These are phyloP conservation scores for Musa acuminata DNA, from an alignment of 176 grass and related monocot genomes.

Conservation along the genomic window DNA sequence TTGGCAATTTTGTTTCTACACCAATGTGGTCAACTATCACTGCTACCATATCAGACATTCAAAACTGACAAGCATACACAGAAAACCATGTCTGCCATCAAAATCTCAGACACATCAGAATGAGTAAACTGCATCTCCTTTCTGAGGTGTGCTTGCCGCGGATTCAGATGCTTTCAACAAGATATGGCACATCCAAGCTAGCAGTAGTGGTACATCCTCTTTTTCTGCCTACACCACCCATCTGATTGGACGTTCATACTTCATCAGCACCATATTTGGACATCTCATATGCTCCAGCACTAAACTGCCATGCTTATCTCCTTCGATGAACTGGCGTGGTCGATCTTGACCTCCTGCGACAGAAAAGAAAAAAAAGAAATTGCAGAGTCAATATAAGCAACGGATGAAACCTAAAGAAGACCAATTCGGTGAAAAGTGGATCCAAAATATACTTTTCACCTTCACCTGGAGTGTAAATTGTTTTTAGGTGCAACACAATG, in stretches of 20 bases:
- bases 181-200: background rate
- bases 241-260: background rate
- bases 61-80: no score
- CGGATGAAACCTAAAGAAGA: background rate
- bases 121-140: background rate
- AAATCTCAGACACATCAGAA: background rate
- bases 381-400: background rate
- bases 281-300: background rate
- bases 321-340: background rate
- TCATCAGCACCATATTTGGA: background rate
- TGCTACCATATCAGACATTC: no score
- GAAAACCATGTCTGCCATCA: no score
- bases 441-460: background rate
- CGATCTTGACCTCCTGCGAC: slow-evolving; percentile 10
- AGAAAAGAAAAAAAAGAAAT: no score
- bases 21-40: no score
- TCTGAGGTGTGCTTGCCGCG: background rate
- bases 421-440: background rate
- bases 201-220: background rate
- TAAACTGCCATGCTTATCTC: background rate
- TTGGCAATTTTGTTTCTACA: no score
- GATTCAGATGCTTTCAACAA: background rate
- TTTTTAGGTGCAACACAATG: slow-evolving; percentile 8
- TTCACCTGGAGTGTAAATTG: slow-evolving; percentile 3
- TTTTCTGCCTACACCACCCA: background rate